A percentile compares a stretch with the other conserved stretches of the same genome.
These are phyloP conservation scores for Ganoderma sinense DNA, from an alignment of 1,284 basidiomycete species.

Conservation along the genomic window DNA sequence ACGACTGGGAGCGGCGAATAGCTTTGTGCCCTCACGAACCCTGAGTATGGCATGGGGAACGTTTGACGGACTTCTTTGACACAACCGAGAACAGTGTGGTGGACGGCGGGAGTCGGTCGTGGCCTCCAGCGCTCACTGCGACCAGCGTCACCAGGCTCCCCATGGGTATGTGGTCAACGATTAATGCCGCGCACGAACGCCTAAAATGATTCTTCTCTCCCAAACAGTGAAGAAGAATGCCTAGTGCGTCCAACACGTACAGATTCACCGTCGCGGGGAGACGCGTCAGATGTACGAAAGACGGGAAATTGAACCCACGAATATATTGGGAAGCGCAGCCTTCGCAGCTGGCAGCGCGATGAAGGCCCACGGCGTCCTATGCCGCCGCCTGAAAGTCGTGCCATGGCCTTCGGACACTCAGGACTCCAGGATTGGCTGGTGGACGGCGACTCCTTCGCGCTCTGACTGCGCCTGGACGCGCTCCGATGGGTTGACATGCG, in stretches of 20 bases:
- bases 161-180: background rate
- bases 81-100: background rate
- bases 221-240: background rate
- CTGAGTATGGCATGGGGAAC: background rate
- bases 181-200: background rate
- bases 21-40: background rate
- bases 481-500: conserved; percentile 10
- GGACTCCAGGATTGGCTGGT: conserved; percentile 11
- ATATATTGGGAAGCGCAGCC: background rate
- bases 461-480: conserved; percentile 15
- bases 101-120: background rate
- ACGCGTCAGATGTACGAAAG: background rate
- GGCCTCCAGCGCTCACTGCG: background rate
- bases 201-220: background rate
- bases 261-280: background rate
- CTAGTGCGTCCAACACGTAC: background rate
- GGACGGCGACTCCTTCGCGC: background rate
- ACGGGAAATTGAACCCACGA: background rate
- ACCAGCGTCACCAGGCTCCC: background rate
- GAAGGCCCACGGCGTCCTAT: conserved; percentile 16
- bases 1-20: background rate
- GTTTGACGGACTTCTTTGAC: background rate
- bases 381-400: conserved; percentile 5
- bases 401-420: conserved; percentile 9
- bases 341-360: background rate